Conservation (phyloP, 805 yeast genomes). For the Candida cerambycidarum region DNA sequence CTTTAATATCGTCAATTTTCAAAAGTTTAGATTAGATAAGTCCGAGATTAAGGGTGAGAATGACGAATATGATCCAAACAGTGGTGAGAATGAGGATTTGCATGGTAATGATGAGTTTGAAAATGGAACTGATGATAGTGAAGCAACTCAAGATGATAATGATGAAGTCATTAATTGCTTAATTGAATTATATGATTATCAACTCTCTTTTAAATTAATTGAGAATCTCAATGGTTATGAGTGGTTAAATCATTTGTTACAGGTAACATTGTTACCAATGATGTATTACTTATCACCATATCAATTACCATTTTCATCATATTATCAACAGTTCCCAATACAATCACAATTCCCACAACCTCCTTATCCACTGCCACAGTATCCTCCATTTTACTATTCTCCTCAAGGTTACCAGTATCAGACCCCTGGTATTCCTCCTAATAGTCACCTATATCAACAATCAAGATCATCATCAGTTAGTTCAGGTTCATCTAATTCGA, state of each 20-base stretch:
- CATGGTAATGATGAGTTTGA: background rate
- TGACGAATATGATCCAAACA: background rate
- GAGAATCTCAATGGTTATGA: slow-evolving; percentile 24
- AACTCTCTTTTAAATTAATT: slow-evolving; percentile 7
- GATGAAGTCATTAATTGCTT: slow-evolving; percentile 3
- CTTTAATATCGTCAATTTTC: slow-evolving; percentile 9
- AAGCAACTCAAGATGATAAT: background rate
- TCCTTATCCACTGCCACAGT: background rate
- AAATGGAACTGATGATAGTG: background rate
- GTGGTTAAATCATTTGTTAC: slow-evolving; percentile 21
- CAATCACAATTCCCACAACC: too few relatives aligned
- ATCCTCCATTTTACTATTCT: background rate
- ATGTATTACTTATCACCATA: background rate
- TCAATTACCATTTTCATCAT: background rate
- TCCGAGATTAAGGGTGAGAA: slow-evolving; percentile 6
- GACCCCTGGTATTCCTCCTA: background rate
- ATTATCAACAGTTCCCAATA: background rate
- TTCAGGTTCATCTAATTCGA: slow-evolving; percentile 2
- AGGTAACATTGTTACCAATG: slow-evolving; percentile 14
- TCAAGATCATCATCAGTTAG: slow-evolving; percentile 2
- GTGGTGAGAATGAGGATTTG: too few relatives aligned
- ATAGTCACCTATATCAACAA: background rate
- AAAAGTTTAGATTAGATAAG: background rate
- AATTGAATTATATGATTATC: slow-evolving; percentile 8
- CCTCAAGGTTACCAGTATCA: background rate